Percentiles rank a stretch among this genome's conserved stretches.
These are phyloP conservation scores for Lupinus albus DNA, from an alignment of 306 rosid species.

Conservation along the genomic window DNA sequence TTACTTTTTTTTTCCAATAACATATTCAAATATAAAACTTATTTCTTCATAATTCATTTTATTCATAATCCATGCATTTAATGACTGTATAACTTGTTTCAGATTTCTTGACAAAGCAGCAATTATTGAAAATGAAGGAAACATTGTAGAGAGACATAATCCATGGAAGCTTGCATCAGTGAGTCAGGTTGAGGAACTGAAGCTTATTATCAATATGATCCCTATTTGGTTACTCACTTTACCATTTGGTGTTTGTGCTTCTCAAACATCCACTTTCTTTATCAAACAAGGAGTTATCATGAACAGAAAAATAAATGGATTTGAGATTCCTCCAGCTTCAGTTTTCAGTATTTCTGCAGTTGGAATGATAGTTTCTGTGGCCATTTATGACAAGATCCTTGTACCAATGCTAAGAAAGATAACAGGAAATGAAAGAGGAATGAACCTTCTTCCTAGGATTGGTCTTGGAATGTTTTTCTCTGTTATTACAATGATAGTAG, in stretches of 20 bases:
- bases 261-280: conserved; percentile 82
- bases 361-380: conserved; percentile 72
- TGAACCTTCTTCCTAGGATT: conserved; percentile 79
- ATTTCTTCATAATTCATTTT: too few species aligned
- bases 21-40: too few species aligned
- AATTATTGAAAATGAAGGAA: conserved; percentile 47
- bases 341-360: conserved; percentile 60
- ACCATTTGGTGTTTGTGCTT: conserved; percentile 71
- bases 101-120: conserved; percentile 98
- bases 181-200: conserved; percentile 82
- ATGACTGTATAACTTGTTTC: conserved; percentile 26
- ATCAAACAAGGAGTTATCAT: conserved; percentile 65
- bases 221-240: conserved; percentile 81
- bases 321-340: conserved; percentile 78
- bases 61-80: background rate
- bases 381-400: conserved; percentile 67
- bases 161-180: conserved; percentile 76
- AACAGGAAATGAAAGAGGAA: conserved; percentile 82
- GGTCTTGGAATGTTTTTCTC: conserved; percentile 79
- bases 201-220: conserved; percentile 78
- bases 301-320: conserved; percentile 50
- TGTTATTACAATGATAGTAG: conserved; percentile 54
- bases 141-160: conserved; percentile 47
- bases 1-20: too few species aligned
- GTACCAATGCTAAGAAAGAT: conserved; percentile 59